Conservation (phyloP, 1,284 basidiomycete species). For the Ceratobasidium sp. region DNA sequence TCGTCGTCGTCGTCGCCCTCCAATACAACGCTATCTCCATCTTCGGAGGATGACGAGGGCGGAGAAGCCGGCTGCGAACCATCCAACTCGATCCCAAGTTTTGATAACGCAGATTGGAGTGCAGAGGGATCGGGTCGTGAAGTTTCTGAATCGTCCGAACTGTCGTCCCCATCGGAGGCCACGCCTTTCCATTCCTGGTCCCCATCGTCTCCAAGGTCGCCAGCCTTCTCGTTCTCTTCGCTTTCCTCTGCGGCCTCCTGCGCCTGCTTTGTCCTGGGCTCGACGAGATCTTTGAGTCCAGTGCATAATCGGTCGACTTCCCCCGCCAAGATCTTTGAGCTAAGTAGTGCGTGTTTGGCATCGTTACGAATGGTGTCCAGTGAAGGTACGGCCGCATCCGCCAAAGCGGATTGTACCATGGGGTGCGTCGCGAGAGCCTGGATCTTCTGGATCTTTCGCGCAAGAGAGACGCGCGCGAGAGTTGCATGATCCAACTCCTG, state of each 20-base stretch:
- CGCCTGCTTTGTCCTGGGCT: conserved; percentile 50
- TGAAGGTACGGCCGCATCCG: conserved; percentile 59
- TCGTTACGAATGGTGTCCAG: conserved; percentile 63
- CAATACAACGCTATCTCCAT: conserved; percentile 31
- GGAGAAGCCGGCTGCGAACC: not conserved
- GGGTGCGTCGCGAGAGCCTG: conserved; percentile 65
- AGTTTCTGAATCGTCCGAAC: conserved; percentile 33
- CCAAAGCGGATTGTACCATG: conserved; percentile 62
- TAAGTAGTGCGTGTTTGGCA: conserved; percentile 70
- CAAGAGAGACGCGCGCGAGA: conserved; percentile 72
- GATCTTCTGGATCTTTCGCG: conserved; percentile 81
- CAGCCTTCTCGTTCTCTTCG: conserved; percentile 47
- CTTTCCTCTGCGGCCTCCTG: conserved; percentile 36
- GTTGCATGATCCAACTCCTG: conserved; percentile 72
- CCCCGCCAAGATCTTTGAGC: conserved; percentile 78
- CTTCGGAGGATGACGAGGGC: not conserved
- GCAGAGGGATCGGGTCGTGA: conserved; percentile 16
- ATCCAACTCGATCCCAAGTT: conserved; percentile 32
- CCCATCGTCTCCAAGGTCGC: conserved; percentile 47
- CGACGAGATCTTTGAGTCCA: conserved; percentile 49
- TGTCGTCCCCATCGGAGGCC: conserved; percentile 41
- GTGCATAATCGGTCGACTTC: conserved; percentile 61
- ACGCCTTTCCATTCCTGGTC: conserved; percentile 47
- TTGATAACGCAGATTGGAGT: conserved; percentile 35
- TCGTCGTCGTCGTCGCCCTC: conserved; percentile 52